Evolutionary conservation across 139 green algal species (phyloP), one percentile per base, ranked within the genome.

Genomic region (Pseudopediastrum boryanum): DNA sequence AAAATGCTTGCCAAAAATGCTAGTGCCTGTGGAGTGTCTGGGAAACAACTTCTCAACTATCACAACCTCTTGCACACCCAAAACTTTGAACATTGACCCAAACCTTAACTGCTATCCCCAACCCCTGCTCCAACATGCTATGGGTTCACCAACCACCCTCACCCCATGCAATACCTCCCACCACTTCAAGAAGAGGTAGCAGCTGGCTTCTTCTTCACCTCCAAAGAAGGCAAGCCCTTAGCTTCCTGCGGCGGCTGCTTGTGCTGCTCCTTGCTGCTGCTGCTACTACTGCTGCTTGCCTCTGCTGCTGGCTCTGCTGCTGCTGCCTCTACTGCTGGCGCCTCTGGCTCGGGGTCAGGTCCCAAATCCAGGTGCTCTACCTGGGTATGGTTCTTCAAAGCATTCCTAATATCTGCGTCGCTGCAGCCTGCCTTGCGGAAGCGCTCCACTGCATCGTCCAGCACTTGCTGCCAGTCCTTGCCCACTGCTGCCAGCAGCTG

Each of bases 391-490:
- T 87, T 91, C 71, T 84, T 84, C 36, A 97, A 84, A 50, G 91
- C 93, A 19, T 44, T 51, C 35, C 83, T 84, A 64, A 97, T 88
- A 83, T 97, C 93, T 12, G 80, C 65, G 58, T 91, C 84, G 12
- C 74, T 52, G 78, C 89, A 94, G 1, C 83, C 84, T 0, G 90
- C 89, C 10, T 86, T 81, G 27, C 76, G 78, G 86, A 97, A 97
- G 50, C 89, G 87, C 12, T 48, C 83, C n/a, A 87, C 78, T 10
- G 90, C 93, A 38, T 83, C 66, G 41, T 93, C 87, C 74, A 97
- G 63, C 78, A 84, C 44, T 10, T 68, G 16, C 54, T 71, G 58
- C 87, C 87, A 94, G 9, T 7, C 56, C 42, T 44, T 42, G 25
- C 46, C 56, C 31, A 66, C 51, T 36, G 46, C 63, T 41, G 69